A percentile compares a stretch with the other conserved stretches of the same genome.
Evolutionary conservation across 257 asterid genomes (phyloP).

Genomic region (Anisodus acutangulus): DNA sequence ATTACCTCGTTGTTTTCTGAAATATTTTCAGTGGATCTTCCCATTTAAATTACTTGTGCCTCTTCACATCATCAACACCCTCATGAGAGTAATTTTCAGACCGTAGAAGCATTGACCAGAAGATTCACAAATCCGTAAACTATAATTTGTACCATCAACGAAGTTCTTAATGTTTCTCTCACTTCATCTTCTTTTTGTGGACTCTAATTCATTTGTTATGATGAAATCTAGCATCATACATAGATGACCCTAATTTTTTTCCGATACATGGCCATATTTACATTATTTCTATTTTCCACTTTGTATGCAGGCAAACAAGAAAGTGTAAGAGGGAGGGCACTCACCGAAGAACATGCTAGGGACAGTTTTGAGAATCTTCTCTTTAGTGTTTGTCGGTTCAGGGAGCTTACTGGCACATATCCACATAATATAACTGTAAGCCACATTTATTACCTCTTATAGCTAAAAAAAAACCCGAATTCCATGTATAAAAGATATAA

Average conservation of each 20-base stretch:
- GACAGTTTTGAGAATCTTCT: constrained; percentile 42
- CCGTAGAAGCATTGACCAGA: neutral
- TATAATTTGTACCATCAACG: neutral
- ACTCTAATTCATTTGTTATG: neutral
- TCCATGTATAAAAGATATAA: neutral
- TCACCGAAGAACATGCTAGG: constrained; percentile 65
- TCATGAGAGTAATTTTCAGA: neutral
- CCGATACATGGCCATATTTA: neutral
- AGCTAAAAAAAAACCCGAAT: constrained; percentile 8
- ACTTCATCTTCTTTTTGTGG: neutral
- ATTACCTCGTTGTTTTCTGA: neutral
- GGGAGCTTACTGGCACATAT: constrained; percentile 91
- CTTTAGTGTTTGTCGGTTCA: constrained; percentile 86
- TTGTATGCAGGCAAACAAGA: constrained; percentile 63
- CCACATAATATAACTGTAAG: constrained; percentile 92
- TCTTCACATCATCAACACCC: neutral
- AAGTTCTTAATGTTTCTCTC: neutral
- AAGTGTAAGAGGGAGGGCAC: constrained; percentile 71
- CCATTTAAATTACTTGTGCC: neutral
- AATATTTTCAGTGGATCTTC: constrained; percentile 2
- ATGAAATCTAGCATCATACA: constrained; percentile 3
- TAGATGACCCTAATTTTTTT: neutral
- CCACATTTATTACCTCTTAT: constrained; percentile 27
- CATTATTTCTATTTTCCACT: neutral
- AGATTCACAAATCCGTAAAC: neutral